phyloP scores from a whole-genome alignment of 345 rosid genomes.

The Pseudoturritis turrita region DNA sequence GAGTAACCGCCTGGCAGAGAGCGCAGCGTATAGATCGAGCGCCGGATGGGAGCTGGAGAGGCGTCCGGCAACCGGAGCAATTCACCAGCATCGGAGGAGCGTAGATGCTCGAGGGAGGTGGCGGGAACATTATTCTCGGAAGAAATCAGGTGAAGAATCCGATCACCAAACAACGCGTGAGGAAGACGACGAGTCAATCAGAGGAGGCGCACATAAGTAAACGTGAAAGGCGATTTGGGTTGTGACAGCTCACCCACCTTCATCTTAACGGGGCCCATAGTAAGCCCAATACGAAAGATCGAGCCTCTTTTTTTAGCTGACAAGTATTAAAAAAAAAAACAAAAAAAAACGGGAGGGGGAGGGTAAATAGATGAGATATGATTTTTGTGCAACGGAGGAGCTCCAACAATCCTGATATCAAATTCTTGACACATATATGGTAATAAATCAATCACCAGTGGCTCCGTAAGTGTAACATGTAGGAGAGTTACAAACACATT shows the following conservation, averaged over 20 bases:
- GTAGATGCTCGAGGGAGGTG: conserved; percentile 34
- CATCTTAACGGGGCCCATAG: not conserved
- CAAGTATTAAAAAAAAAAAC: not conserved
- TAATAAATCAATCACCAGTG: not conserved
- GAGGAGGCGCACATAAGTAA: not conserved
- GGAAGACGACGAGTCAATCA: conserved; percentile 17
- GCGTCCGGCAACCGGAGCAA: conserved; percentile 74
- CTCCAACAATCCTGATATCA: not conserved
- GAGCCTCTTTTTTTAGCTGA: too few relatives aligned
- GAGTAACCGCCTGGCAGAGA: conserved; percentile 65
- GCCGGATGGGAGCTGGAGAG: conserved; percentile 74
- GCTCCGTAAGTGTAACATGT: not conserved
- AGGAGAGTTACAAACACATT: conserved; percentile 8
- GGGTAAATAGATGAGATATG: not conserved
- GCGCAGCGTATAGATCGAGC: conserved; percentile 80
- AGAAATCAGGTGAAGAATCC: not conserved
- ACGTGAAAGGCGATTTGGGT: not conserved
- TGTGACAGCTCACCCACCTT: conserved; percentile 1
- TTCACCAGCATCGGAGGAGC: conserved; percentile 53
- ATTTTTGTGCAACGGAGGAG: not conserved
- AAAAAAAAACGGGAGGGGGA: not conserved
- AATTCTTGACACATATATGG: too few relatives aligned
- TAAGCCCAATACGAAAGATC: not conserved
- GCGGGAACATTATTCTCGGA: conserved; percentile 32
- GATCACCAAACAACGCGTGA: conserved; percentile 23